phyloP scores from a whole-genome alignment of 2,329 filamentous ascomycete genomes.

The Stylonectria norvegica region DNA sequence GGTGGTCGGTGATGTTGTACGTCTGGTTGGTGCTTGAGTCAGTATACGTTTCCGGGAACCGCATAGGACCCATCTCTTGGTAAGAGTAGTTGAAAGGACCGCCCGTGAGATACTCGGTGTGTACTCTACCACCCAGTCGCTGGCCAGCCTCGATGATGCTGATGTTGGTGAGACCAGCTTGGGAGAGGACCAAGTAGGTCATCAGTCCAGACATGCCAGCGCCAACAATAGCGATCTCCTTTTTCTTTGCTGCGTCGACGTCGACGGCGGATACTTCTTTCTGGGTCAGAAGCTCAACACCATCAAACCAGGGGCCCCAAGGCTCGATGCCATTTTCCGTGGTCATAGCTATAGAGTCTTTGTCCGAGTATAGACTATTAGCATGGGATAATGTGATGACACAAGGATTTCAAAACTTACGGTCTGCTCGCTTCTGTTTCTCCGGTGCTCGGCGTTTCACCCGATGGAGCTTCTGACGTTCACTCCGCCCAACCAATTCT shows the following conservation, averaged over 20 bases:
- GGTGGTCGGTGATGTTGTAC: slow-evolving; percentile 58
- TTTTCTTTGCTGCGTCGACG: slow-evolving; percentile 12
- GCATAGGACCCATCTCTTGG: slow-evolving; percentile 65
- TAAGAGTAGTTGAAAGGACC: slow-evolving; percentile 52
- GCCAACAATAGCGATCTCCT: slow-evolving; percentile 57
- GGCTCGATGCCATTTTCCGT: slow-evolving; percentile 46
- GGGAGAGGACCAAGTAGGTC: slow-evolving; percentile 49
- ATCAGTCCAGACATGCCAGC: slow-evolving; percentile 64
- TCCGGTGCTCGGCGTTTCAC: slow-evolving; percentile 2
- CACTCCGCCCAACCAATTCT: slow-evolving; percentile 33
- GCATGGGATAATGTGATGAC: slow-evolving; percentile 7
- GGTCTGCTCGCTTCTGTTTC: slow-evolving; percentile 6
- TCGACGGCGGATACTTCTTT: slow-evolving; percentile 45
- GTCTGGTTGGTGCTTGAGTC: slow-evolving; percentile 50
- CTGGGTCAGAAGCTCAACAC: slow-evolving; percentile 54
- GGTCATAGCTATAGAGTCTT: slow-evolving; percentile 43
- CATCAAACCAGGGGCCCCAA: slow-evolving; percentile 63
- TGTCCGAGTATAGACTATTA: slow-evolving; percentile 19
- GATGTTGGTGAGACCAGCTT: slow-evolving; percentile 56
- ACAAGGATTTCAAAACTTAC: slow-evolving; percentile 4
- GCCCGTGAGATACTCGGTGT: slow-evolving; percentile 59
- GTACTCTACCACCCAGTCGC: slow-evolving; percentile 61
- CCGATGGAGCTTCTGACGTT: slow-evolving; percentile 25
- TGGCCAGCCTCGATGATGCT: slow-evolving; percentile 59
- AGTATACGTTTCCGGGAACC: slow-evolving; percentile 55